phyloP scores from a whole-genome alignment of 176 grass and related monocot species.

The Phragmites australis region DNA sequence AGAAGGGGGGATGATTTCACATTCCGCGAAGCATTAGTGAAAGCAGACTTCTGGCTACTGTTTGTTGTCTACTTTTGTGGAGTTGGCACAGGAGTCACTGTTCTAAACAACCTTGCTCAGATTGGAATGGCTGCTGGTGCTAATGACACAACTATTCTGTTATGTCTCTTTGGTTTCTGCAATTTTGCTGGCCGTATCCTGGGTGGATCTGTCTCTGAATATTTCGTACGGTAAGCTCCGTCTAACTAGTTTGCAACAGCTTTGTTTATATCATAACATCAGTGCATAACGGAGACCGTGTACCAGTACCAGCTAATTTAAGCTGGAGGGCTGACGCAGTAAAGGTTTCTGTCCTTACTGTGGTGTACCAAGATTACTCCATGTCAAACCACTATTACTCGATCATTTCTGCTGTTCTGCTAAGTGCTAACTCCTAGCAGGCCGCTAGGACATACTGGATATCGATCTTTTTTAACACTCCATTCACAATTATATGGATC shows the following conservation, averaged over 20 bases:
- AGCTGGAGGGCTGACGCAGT: background rate
- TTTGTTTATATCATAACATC: background rate
- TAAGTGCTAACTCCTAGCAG: background rate
- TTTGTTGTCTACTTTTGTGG: slow-evolving; percentile 84
- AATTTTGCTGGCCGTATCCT: slow-evolving; percentile 83
- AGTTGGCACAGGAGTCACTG: slow-evolving; percentile 89
- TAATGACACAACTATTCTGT: slow-evolving; percentile 72
- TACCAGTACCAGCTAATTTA: slow-evolving; percentile 24
- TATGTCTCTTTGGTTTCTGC: slow-evolving; percentile 85
- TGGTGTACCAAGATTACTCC: slow-evolving; percentile 14
- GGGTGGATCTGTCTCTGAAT: slow-evolving; percentile 72
- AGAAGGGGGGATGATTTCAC: slow-evolving; percentile 92
- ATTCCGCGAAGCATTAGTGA: slow-evolving; percentile 82
- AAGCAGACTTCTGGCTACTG: slow-evolving; percentile 88
- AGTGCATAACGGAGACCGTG: background rate
- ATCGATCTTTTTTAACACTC: background rate
- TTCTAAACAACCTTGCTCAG: slow-evolving; percentile 94
- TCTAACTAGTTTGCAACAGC: slow-evolving; percentile 16
- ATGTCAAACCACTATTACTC: background rate
- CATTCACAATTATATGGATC: background rate
- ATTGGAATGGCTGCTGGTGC: slow-evolving; percentile 81
- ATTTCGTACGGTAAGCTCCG: slow-evolving; percentile 76
- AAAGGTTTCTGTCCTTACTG: background rate
- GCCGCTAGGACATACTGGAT: background rate
- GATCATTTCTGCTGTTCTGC: background rate